Conservation (phyloP, 768 basidiomycete genomes). For the Psilocybe cyanescens region DNA sequence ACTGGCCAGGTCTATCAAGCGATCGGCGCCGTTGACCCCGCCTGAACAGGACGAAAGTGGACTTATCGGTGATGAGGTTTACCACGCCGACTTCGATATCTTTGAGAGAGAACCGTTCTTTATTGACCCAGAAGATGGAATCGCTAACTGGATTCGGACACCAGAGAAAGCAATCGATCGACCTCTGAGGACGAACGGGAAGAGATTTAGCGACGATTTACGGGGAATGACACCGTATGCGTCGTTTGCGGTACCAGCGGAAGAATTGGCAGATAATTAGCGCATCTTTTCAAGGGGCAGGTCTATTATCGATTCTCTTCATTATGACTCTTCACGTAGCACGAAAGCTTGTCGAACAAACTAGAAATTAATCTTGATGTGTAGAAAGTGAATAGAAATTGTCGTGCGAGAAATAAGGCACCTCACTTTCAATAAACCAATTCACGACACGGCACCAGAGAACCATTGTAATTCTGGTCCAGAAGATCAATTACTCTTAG, state of each 20-base stretch:
- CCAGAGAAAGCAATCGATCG: neutral
- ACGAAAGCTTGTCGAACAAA: neutral
- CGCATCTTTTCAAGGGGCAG: neutral
- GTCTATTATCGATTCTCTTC: neutral
- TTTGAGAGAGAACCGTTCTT: constrained; percentile 4
- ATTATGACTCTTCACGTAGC: neutral
- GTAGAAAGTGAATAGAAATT: neutral
- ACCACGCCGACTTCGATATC: constrained; percentile 4
- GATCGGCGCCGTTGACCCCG: neutral
- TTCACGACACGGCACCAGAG: too few species aligned
- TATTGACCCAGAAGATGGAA: neutral
- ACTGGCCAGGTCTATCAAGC: constrained; percentile 2
- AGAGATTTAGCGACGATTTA: constrained; percentile 1
- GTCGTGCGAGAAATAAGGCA: neutral
- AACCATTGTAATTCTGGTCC: too few species aligned
- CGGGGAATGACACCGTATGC: neutral
- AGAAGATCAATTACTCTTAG: too few species aligned
- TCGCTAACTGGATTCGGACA: neutral
- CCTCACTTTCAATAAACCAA: neutral
- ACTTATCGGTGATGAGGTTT: neutral
- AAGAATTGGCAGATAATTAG: neutral
- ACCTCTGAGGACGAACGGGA: constrained; percentile 3
- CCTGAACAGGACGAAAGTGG: neutral
- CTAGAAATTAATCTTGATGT: neutral
- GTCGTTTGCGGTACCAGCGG: constrained; percentile 1